Evolutionary conservation across 441 rosid species (phyloP).

Genomic region (Croton setiger): DNA sequence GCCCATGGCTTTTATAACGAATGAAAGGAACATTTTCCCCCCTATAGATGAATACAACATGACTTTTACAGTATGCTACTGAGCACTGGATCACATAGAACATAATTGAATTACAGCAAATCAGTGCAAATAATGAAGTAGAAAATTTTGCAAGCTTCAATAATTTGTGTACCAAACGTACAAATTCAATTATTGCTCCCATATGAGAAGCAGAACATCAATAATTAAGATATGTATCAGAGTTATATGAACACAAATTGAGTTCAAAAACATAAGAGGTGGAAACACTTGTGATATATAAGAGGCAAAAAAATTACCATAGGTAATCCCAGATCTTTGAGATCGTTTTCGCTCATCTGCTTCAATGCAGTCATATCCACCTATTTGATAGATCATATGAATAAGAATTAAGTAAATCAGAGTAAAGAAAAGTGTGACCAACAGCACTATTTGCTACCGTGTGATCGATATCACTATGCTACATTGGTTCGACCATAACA

Average conservation of each 20-base stretch:
- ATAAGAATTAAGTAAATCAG: background rate
- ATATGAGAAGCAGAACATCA: background rate
- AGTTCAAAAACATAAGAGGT: background rate
- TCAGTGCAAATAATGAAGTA: background rate
- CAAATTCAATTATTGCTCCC: background rate
- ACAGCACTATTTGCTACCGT: background rate
- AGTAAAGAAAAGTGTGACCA: background rate
- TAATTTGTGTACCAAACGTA: no score
- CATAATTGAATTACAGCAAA: background rate
- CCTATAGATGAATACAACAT: background rate
- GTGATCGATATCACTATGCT: no score
- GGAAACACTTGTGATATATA: background rate
- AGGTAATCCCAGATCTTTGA: constrained; percentile 90
- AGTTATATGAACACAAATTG: background rate
- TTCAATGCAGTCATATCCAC: constrained; percentile 84
- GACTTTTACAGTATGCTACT: background rate
- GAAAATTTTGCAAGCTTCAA: constrained; percentile 3
- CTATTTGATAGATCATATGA: constrained; percentile 36
- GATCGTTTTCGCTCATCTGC: constrained; percentile 91
- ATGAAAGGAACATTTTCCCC: no score
- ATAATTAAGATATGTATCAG: background rate
- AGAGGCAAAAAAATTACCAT: constrained; percentile 49
- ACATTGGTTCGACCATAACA: background rate
- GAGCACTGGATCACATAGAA: background rate
- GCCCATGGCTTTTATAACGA: background rate